phyloP scores from a whole-genome alignment of 1,139 yeast species.

The Protomyces gravidus region DNA sequence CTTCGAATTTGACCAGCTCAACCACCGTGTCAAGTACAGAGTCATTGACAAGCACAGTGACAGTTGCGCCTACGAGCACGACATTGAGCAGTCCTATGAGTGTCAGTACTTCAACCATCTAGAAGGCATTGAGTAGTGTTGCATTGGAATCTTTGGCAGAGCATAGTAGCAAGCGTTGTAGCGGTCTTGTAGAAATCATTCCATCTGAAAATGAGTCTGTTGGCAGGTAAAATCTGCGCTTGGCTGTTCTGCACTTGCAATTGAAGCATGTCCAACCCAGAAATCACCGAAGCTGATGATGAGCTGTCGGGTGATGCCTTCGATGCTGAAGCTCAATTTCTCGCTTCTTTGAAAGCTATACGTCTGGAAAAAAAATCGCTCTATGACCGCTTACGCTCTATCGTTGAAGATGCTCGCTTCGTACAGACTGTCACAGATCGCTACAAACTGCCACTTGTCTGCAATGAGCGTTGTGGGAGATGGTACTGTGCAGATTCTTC shows the following conservation, averaged over 20 bases:
- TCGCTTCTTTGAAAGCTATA: not conserved
- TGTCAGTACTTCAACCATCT: too few species aligned
- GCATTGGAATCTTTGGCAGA: too few species aligned
- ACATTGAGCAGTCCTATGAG: too few species aligned
- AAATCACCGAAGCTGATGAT: not conserved
- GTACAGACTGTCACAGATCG: slow-evolving; percentile 41
- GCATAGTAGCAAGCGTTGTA: too few species aligned
- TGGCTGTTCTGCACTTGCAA: too few species aligned
- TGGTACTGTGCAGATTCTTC: slow-evolving; percentile 64
- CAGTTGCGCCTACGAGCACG: not conserved
- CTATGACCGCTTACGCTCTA: slow-evolving; percentile 65
- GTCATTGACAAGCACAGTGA: not conserved
- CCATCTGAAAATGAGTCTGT: too few species aligned
- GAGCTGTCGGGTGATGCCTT: not conserved
- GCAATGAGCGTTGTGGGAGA: slow-evolving; percentile 82
- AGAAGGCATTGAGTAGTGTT: too few species aligned
- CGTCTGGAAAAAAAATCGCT: slow-evolving; percentile 35
- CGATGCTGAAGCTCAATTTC: not conserved
- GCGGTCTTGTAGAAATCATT: too few species aligned
- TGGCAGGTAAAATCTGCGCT: too few species aligned
- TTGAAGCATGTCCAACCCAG: too few species aligned
- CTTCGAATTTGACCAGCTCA: too few species aligned
- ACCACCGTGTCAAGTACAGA: not conserved
- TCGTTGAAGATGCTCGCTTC: slow-evolving; percentile 55
- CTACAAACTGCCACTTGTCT: slow-evolving; percentile 44